A percentile compares a stretch with the other conserved stretches of the same genome.
Conservation (phyloP, 305 asterid genomes). For the Caryopteris hybrid region DNA sequence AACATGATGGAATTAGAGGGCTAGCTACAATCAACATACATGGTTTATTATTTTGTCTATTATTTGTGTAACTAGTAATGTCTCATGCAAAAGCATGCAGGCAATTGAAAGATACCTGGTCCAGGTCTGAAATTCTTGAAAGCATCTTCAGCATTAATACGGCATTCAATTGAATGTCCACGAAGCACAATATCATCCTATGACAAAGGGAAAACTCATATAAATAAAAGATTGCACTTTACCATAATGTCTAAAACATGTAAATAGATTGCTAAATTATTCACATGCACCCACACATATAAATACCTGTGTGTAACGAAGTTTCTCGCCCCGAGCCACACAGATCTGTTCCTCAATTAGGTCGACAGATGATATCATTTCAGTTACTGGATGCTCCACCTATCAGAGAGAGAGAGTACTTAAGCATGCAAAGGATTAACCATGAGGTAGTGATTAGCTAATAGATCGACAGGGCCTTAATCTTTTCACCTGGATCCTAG, state of each 20-base stretch:
- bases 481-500: constrained; percentile 85
- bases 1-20: constrained; percentile 12
- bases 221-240: not conserved
- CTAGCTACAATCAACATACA: not conserved
- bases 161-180: constrained; percentile 97
- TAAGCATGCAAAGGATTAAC: constrained; percentile 1
- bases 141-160: constrained; percentile 99
- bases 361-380: constrained; percentile 98
- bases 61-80: not conserved
- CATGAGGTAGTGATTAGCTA: not conserved
- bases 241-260: not conserved
- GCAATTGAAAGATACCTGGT: constrained; percentile 56
- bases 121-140: constrained; percentile 99
- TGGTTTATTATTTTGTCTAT: too few species aligned
- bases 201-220: constrained; percentile 6
- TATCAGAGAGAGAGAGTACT: constrained; percentile 20
- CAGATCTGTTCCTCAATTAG: constrained; percentile 94
- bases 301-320: constrained; percentile 60
- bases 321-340: constrained; percentile 93
- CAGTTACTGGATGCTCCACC: constrained; percentile 99
- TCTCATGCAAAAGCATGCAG: constrained; percentile 16
- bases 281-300: not conserved
- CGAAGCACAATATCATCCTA: constrained; percentile 89
- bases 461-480: constrained; percentile 5
- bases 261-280: not conserved